Percentiles rank a stretch among this genome's conserved stretches.
Evolutionary conservation across 345 rosid genomes (phyloP).

Genomic region (Eucalyptus decipiens): DNA sequence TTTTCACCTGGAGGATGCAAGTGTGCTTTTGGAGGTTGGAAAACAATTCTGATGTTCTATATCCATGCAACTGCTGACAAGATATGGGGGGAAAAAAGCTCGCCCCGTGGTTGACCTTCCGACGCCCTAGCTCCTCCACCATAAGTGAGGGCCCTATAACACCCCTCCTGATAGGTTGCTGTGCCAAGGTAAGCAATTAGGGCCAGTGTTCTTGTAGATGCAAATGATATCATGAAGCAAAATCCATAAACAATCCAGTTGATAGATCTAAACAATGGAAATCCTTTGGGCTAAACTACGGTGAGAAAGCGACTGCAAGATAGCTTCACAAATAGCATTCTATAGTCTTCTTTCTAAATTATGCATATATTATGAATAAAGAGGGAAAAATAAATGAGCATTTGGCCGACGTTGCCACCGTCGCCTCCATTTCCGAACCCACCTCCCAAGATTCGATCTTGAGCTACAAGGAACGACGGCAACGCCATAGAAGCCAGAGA

Average conservation of each 20-base stretch:
- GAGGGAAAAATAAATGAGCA: not conserved
- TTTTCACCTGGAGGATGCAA: not conserved
- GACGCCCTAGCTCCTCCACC: conserved; percentile 83
- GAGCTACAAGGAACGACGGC: no score
- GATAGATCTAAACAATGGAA: not conserved
- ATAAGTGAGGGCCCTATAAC: conserved; percentile 59
- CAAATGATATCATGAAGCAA: not conserved
- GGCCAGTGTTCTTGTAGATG: not conserved
- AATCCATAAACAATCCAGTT: not conserved
- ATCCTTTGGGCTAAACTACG: not conserved
- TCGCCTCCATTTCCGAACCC: no score
- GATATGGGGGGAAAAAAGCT: not conserved
- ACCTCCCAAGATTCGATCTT: no score
- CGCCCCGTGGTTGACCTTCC: conserved; percentile 55
- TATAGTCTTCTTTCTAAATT: not conserved
- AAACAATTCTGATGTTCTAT: not conserved
- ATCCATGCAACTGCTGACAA: not conserved
- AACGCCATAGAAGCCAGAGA: no score
- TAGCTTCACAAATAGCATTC: not conserved
- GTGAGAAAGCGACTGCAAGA: not conserved
- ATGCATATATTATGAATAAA: not conserved
- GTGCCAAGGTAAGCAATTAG: conserved; percentile 1
- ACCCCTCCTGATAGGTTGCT: conserved; percentile 83
- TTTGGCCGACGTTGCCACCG: not conserved
- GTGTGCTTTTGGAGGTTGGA: not conserved